These are phyloP conservation scores for Aspergillus haitiensis DNA, from an alignment of 495 filamentous ascomycete species.

Conservation along the genomic window DNA sequence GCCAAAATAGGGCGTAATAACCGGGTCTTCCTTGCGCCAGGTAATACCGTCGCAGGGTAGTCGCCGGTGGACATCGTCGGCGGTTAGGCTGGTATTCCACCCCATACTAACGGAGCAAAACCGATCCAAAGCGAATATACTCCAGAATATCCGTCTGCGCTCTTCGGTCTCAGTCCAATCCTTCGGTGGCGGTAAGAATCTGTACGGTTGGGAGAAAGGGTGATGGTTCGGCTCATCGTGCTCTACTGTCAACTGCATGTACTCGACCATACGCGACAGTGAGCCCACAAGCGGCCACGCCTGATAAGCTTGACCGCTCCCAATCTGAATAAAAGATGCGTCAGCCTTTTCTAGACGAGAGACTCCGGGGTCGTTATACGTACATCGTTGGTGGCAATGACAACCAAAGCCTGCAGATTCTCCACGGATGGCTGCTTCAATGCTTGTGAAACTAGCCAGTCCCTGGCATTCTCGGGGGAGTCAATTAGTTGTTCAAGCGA, in stretches of 20 bases:
- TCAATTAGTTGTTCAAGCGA: background rate
- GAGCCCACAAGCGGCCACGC: slow-evolving; percentile 41
- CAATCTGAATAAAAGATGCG: slow-evolving; percentile 25
- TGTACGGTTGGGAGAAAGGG: slow-evolving; percentile 7
- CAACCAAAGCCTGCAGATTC: slow-evolving; percentile 40
- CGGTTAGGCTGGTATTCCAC: slow-evolving; percentile 44
- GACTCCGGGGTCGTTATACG: background rate
- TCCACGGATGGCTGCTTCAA: slow-evolving; percentile 38
- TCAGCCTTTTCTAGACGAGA: background rate
- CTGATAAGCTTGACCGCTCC: slow-evolving; percentile 27
- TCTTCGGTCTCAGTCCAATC: slow-evolving; percentile 54
- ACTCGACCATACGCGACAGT: slow-evolving; percentile 40
- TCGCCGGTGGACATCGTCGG: slow-evolving; percentile 27
- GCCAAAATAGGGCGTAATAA: slow-evolving; percentile 41
- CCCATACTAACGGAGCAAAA: slow-evolving; percentile 37
- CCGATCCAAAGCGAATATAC: slow-evolving; percentile 50
- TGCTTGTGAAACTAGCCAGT: slow-evolving; percentile 25
- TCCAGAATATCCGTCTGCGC: slow-evolving; percentile 54
- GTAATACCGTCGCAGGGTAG: slow-evolving; percentile 29
- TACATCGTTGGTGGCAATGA: slow-evolving; percentile 36
- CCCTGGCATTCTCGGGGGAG: slow-evolving; percentile 20
- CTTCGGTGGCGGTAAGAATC: slow-evolving; percentile 31
- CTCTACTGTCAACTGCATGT: slow-evolving; percentile 39
- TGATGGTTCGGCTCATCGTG: slow-evolving; percentile 8
- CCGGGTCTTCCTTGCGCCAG: slow-evolving; percentile 34